Evolutionary conservation across 2,329 filamentous ascomycete species (phyloP).

Genomic region (Pseudocercospora fijiensis): DNA sequence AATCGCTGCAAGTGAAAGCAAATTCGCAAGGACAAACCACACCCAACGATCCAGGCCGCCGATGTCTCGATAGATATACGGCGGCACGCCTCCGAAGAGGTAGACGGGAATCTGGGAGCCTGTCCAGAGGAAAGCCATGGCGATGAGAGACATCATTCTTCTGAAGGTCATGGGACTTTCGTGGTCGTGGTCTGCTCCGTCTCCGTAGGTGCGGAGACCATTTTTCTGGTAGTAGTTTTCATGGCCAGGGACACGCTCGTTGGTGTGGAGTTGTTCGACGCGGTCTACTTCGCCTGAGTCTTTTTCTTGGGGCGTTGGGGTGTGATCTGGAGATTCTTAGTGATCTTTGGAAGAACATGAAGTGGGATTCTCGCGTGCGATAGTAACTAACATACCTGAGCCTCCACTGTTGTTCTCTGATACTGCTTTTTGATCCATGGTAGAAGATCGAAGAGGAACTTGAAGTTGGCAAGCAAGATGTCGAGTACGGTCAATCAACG

Average conservation of each 20-base stretch:
- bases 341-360: neutral
- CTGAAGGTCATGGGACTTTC: constrained; percentile 47
- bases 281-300: constrained; percentile 20
- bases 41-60: constrained; percentile 26
- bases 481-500: neutral
- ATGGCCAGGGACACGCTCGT: constrained; percentile 41
- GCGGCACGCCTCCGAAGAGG: constrained; percentile 41
- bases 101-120: constrained; percentile 60
- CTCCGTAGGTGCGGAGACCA: constrained; percentile 48
- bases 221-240: constrained; percentile 50
- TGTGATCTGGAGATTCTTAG: neutral
- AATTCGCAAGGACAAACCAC: constrained; percentile 53
- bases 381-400: neutral
- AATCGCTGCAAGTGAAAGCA: constrained; percentile 56
- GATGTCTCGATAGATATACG: constrained; percentile 28
- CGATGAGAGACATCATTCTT: constrained; percentile 55
- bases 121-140: constrained; percentile 62
- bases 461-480: neutral
- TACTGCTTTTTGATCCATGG: neutral
- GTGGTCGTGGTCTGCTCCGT: constrained; percentile 47
- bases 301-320: neutral
- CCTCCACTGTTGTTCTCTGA: neutral
- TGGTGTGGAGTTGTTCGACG: constrained; percentile 41
- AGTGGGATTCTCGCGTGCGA: too few relatives aligned
- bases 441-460: neutral